Evolutionary conservation across 306 rosid genomes (phyloP).

Genomic region (Cucurbita argyrosperma): DNA sequence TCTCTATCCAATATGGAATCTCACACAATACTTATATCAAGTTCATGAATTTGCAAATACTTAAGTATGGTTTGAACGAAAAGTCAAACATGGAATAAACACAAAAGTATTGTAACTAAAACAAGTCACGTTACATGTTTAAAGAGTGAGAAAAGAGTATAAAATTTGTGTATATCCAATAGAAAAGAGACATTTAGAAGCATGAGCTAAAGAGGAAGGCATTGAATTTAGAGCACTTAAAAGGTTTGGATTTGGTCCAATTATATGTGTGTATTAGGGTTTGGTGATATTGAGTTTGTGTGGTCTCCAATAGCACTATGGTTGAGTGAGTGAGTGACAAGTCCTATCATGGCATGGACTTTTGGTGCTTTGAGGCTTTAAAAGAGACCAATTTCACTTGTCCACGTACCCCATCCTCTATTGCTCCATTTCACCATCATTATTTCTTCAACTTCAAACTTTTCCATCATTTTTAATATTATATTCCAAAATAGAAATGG

Average conservation of each 20-base stretch:
- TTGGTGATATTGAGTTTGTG: constrained; percentile 1
- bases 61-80: too few relatives aligned
- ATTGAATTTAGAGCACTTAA: neutral
- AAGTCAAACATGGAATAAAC: too few relatives aligned
- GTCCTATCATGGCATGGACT: constrained; percentile 5
- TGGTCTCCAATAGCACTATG: constrained; percentile 1
- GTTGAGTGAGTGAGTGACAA: constrained; percentile 5
- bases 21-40: too few relatives aligned
- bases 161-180: neutral
- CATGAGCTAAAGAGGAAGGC: neutral
- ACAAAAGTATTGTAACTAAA: neutral
- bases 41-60: too few relatives aligned
- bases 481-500: neutral
- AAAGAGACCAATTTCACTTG: neutral
- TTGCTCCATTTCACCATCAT: neutral
- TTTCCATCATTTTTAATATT: neutral
- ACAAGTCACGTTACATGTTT: neutral
- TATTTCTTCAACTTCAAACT: neutral
- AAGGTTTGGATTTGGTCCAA: constrained; percentile 1
- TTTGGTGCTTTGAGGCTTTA: constrained; percentile 3
- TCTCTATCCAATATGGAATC: too few relatives aligned
- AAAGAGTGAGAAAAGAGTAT: neutral
- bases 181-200: neutral
- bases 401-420: neutral
- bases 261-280: neutral